Conservation (phyloP, 2,329 filamentous ascomycete genomes). For the Fusarium torreyae region DNA sequence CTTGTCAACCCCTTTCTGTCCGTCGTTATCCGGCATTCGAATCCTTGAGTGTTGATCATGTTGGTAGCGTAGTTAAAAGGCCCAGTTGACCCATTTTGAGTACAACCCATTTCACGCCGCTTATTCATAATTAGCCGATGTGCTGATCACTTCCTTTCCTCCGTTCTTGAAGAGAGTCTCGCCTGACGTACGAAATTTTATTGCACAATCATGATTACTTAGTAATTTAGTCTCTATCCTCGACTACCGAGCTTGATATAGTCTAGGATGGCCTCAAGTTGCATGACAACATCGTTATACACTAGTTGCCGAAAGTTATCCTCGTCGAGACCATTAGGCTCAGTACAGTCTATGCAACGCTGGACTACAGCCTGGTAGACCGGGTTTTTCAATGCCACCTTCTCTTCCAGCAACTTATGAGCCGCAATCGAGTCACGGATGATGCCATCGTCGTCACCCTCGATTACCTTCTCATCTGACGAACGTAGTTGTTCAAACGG, state of each 20-base stretch:
- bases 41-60: neutral
- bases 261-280: slow-evolving; percentile 23
- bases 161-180: neutral
- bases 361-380: slow-evolving; percentile 22
- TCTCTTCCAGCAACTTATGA: slow-evolving; percentile 13
- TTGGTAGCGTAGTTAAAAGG: neutral
- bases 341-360: slow-evolving; percentile 25
- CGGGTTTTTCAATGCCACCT: slow-evolving; percentile 12
- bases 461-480: neutral
- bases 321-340: slow-evolving; percentile 17
- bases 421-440: slow-evolving; percentile 5
- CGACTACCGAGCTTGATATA: slow-evolving; percentile 18
- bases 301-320: slow-evolving; percentile 26
- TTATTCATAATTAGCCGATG: neutral
- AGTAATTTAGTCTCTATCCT: neutral
- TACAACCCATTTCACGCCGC: neutral
- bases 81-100: neutral
- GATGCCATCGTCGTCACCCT: neutral
- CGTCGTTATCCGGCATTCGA: neutral
- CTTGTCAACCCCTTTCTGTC: neutral
- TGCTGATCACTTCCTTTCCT: neutral
- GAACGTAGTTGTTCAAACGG: slow-evolving; percentile 15
- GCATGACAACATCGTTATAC: slow-evolving; percentile 21
- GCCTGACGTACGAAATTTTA: too few species aligned
- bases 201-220: too few species aligned